Base-by-base conservation (phyloP, 2,329 filamentous ascomycete genomes). In the Sordariomycetes sp. region DNA sequence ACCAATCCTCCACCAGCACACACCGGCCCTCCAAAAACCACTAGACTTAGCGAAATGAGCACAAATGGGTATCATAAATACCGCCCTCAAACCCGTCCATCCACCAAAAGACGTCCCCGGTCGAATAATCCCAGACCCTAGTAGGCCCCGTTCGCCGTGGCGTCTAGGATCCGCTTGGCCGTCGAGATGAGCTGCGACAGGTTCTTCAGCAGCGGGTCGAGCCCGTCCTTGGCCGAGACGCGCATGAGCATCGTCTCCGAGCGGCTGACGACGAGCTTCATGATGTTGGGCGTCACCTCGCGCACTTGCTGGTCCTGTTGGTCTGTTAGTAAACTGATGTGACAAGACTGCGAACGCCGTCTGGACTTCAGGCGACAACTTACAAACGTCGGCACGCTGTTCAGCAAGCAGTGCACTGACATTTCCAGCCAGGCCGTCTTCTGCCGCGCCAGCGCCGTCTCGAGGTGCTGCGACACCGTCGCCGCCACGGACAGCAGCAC, bases 401-500 rank as follows among this genome's bases (percentile, higher is more conserved):
- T 70, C 58, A 75, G 72, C 61, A 85, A 77, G 32, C 76, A 72
- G 48, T 74, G 69, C n/a, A 86, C 70, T 45, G 83, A 76, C 63
- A 77, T 74, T 64, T 85, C 81, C 48, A 85, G 73, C 79, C 82
- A 83, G 24, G 71, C 72, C 56, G 85, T 69, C 66, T 81, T 81
- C 64, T 81, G 75, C 54, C 76, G 72, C 55, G 85, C 68, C 52
- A 75, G 70, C 12, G 74, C 70, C 4, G 74, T 71, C 58, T 76
- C 75, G 52, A 87, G 69, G 51, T 82, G 75, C 63, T 81, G 76
- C 39, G 80, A 80, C 57, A 87, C 76, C 8, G 82, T 84, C 25
- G 83, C 81, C 57, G 82, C 82, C 45, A 86, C 78, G 1, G 84
- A 85, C 53, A 87, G 73, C 22, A 84, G 72, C 55, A 87, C 75